Percentiles rank a stretch among this genome's conserved stretches.
phyloP scores from a whole-genome alignment of 176 grass and related monocot species.

The Pontederia paniculata region DNA sequence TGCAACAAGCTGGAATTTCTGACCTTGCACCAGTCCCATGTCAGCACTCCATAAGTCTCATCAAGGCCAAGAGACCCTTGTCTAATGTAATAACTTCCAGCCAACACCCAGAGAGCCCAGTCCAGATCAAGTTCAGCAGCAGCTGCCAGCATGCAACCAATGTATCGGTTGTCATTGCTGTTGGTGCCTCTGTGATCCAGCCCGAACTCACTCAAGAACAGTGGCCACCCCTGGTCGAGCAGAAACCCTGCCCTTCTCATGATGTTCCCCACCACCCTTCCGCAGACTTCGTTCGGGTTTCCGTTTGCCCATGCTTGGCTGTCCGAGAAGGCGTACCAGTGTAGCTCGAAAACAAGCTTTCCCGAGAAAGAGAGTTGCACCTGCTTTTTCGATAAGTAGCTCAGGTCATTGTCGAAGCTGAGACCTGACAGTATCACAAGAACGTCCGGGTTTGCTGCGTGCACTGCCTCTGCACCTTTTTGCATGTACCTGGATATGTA shows the following conservation, averaged over 20 bases:
- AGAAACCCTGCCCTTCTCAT: conserved; percentile 13
- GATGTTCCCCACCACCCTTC: not conserved
- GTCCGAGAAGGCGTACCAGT: conserved; percentile 11
- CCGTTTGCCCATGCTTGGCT: conserved; percentile 5
- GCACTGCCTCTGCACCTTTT: conserved; percentile 3
- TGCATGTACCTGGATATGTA: not conserved
- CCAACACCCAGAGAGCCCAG: conserved; percentile 5
- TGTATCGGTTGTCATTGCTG: conserved; percentile 4
- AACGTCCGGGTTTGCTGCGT: conserved; percentile 4
- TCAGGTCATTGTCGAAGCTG: conserved; percentile 4
- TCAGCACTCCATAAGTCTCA: conserved; percentile 12
- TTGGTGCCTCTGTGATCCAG: conserved; percentile 10
- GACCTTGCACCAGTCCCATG: conserved; percentile 7
- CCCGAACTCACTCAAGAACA: conserved; percentile 13
- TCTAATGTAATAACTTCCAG: conserved; percentile 11
- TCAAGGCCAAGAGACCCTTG: not conserved
- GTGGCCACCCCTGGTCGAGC: conserved; percentile 12
- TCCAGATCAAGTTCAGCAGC: conserved; percentile 12
- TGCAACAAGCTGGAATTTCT: not conserved
- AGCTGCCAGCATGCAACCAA: conserved; percentile 4
- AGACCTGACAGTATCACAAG: conserved; percentile 6
- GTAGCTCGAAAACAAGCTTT: conserved; percentile 8
- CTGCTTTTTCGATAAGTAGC: not conserved
- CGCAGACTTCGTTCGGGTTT: conserved; percentile 5
- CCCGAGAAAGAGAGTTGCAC: not conserved